A percentile compares a stretch with the other conserved stretches of the same genome.
phyloP scores from a whole-genome alignment of 2,329 filamentous ascomycete genomes.

The Neocatenulostroma microsporum region DNA sequence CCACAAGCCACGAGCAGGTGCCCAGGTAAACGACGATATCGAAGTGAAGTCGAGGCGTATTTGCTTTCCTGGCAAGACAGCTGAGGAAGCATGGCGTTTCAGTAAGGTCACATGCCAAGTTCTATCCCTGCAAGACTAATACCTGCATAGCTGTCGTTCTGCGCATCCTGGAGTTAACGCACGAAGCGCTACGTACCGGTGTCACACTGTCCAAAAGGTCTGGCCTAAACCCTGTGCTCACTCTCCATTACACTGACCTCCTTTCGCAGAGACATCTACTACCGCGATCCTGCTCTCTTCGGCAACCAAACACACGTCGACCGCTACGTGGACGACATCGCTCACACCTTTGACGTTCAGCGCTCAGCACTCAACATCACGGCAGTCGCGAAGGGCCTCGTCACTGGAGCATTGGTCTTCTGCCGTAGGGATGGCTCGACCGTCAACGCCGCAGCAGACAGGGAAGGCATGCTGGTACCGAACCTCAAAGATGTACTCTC shows the following conservation, averaged over 20 bases:
- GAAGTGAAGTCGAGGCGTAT: conserved; percentile 19
- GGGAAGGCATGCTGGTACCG: conserved; percentile 56
- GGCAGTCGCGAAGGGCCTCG: conserved; percentile 64
- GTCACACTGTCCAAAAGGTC: conserved; percentile 51
- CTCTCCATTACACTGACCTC: too few species aligned
- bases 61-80: conserved; percentile 48
- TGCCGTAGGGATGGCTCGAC: conserved; percentile 39
- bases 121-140: too few species aligned
- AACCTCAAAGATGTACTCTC: conserved; percentile 41
- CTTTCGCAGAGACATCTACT: conserved; percentile 68
- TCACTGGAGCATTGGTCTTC: conserved; percentile 52
- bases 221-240: neutral
- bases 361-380: conserved; percentile 63
- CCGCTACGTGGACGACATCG: conserved; percentile 64
- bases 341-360: conserved; percentile 58
- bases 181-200: conserved; percentile 43
- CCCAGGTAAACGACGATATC: conserved; percentile 8
- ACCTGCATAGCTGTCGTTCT: conserved; percentile 43
- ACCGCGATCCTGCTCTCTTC: conserved; percentile 67
- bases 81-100: conserved; percentile 52
- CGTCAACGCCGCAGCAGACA: conserved; percentile 34
- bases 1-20: neutral
- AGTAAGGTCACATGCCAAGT: conserved; percentile 37
- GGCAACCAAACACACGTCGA: conserved; percentile 61
- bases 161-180: conserved; percentile 50